Evolutionary conservation across 768 basidiomycete genomes (phyloP).

Genomic region (Lyophyllum semitale): DNA sequence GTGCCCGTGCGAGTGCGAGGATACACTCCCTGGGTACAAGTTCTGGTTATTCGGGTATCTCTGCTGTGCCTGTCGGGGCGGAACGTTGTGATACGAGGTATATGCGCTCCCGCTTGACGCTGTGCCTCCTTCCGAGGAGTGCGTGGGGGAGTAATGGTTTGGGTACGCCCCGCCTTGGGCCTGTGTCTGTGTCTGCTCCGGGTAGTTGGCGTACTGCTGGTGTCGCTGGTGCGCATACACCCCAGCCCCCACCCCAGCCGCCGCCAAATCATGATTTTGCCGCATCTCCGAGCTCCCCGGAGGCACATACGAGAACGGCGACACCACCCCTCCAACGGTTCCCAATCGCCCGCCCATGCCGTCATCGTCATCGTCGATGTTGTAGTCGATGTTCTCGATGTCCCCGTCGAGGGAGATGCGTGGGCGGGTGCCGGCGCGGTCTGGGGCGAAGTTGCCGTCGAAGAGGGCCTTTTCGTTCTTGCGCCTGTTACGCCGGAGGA

Average conservation of each 20-base stretch:
- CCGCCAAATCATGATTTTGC: neutral
- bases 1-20: neutral
- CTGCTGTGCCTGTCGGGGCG: neutral
- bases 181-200: too few species aligned
- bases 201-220: neutral
- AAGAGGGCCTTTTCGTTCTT: conserved; percentile 27
- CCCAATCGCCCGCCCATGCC: conserved; percentile 37
- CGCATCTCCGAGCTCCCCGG: neutral
- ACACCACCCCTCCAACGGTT: conserved; percentile 29
- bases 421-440: conserved; percentile 19
- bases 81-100: neutral
- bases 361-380: too few species aligned
- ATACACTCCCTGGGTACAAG: conserved; percentile 3
- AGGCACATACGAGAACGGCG: conserved; percentile 24
- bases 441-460: conserved; percentile 45
- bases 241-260: neutral
- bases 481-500: conserved; percentile 26
- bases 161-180: neutral
- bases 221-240: neutral
- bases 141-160: conserved; percentile 6
- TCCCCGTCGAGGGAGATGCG: conserved; percentile 15
- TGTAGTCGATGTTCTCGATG: too few species aligned
- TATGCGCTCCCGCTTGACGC: conserved; percentile 1
- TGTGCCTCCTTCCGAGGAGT: neutral
- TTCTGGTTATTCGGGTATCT: neutral